Conservation (phyloP, 495 filamentous ascomycete genomes). For the Lindgomyces ingoldianus region DNA sequence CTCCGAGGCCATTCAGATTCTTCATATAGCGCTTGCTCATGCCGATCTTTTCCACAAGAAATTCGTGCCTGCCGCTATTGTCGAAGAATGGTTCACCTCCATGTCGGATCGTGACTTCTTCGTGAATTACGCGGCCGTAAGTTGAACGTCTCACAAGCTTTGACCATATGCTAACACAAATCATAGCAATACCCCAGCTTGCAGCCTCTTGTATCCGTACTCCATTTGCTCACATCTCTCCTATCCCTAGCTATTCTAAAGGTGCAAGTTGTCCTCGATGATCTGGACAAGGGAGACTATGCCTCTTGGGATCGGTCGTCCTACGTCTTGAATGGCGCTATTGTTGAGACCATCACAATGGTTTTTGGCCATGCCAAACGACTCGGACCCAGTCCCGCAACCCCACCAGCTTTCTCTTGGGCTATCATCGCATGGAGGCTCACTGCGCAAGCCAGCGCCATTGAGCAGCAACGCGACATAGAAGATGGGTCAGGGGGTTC, state of each 20-base stretch:
- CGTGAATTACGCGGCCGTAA: constrained; percentile 1
- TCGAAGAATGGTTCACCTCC: constrained; percentile 51
- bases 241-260: constrained; percentile 75
- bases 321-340: constrained; percentile 30
- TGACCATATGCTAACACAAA: background rate
- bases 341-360: constrained; percentile 65
- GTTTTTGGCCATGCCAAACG: constrained; percentile 57
- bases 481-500: background rate
- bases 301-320: constrained; percentile 6
- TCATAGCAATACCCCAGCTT: constrained; percentile 34
- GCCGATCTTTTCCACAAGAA: constrained; percentile 54
- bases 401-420: constrained; percentile 75
- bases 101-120: constrained; percentile 28
- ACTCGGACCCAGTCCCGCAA: constrained; percentile 53
- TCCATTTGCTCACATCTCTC: constrained; percentile 68
- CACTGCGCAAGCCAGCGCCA: background rate
- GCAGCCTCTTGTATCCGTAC: constrained; percentile 58
- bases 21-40: constrained; percentile 72
- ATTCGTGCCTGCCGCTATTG: constrained; percentile 57
- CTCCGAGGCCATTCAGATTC: constrained; percentile 67
- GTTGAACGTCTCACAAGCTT: no score
- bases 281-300: constrained; percentile 31
- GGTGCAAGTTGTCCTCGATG: constrained; percentile 51
- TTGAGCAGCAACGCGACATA: constrained; percentile 7
- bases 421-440: constrained; percentile 61